A percentile compares a stretch with the other conserved stretches of the same genome.
Conservation (phyloP, 805 yeast genomes). For the Candida nemodendra region DNA sequence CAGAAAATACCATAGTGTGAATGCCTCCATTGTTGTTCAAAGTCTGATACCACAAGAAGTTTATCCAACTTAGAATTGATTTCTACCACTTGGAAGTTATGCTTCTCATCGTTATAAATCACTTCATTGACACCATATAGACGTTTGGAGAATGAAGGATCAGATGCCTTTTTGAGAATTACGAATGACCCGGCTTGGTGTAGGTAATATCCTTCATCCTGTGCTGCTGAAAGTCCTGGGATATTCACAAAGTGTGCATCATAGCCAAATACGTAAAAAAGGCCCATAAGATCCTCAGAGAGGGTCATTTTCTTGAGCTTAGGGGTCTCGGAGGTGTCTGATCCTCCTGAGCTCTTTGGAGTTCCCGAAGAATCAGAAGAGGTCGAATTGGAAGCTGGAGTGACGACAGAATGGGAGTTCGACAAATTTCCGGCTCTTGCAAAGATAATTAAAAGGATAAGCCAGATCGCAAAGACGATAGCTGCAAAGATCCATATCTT, state of each 20-base stretch:
- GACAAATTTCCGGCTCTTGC: conserved; percentile 21
- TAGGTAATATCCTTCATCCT: conserved; percentile 47
- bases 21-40: conserved; percentile 60
- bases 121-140: conserved; percentile 37
- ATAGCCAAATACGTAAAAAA: conserved; percentile 27
- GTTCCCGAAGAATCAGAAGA: background rate
- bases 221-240: conserved; percentile 27
- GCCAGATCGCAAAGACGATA: conserved; percentile 28
- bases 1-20: conserved; percentile 63
- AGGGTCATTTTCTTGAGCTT: conserved; percentile 24
- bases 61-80: conserved; percentile 45
- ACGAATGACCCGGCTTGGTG: conserved; percentile 15
- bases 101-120: conserved; percentile 38
- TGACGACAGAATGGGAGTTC: conserved; percentile 7
- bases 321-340: conserved; percentile 1
- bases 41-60: conserved; percentile 57
- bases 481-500: conserved; percentile 14
- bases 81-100: conserved; percentile 40
- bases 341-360: background rate
- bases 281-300: conserved; percentile 30
- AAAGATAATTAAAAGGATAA: conserved; percentile 22
- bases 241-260: conserved; percentile 26
- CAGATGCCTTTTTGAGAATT: conserved; percentile 26
- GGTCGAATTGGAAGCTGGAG: conserved; percentile 1
- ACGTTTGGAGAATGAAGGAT: conserved; percentile 29